These are phyloP conservation scores for Trichodelitschia bisporula DNA, from an alignment of 495 filamentous ascomycete species.

Conservation along the genomic window DNA sequence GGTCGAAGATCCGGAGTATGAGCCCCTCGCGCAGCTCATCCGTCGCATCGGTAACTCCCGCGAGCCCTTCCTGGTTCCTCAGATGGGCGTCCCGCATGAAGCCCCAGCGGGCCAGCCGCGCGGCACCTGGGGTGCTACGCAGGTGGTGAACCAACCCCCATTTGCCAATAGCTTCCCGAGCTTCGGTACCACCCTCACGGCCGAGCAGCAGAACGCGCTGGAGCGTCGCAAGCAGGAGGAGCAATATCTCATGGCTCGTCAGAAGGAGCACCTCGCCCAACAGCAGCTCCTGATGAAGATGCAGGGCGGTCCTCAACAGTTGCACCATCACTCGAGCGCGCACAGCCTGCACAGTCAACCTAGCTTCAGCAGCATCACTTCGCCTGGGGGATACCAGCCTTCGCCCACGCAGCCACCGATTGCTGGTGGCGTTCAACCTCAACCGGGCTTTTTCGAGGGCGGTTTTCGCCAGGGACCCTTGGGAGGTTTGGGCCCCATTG, in stretches of 20 bases:
- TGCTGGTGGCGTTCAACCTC: slow-evolving; percentile 26
- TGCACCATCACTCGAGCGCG: slow-evolving; percentile 83
- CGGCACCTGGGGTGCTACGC: slow-evolving; percentile 17
- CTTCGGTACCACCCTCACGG: slow-evolving; percentile 92
- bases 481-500: too few species aligned
- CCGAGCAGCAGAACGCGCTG: slow-evolving; percentile 90
- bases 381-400: slow-evolving; percentile 49
- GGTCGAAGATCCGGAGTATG: slow-evolving; percentile 75
- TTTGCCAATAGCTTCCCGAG: slow-evolving; percentile 86
- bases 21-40: slow-evolving; percentile 87
- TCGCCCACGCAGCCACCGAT: slow-evolving; percentile 51
- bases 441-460: slow-evolving; percentile 52
- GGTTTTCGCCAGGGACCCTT: slow-evolving; percentile 21
- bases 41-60: slow-evolving; percentile 90
- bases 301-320: slow-evolving; percentile 26
- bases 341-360: slow-evolving; percentile 93
- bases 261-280: slow-evolving; percentile 63
- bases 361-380: slow-evolving; percentile 76
- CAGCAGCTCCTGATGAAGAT: slow-evolving; percentile 67
- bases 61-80: slow-evolving; percentile 90
- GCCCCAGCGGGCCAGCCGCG: slow-evolving; percentile 28
- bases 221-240: slow-evolving; percentile 95
- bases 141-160: slow-evolving; percentile 55
- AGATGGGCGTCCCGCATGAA: slow-evolving; percentile 82
- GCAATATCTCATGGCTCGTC: slow-evolving; percentile 83